These are phyloP conservation scores for Fomitopsis betulina DNA, from an alignment of 1,284 basidiomycete genomes.

Conservation along the genomic window DNA sequence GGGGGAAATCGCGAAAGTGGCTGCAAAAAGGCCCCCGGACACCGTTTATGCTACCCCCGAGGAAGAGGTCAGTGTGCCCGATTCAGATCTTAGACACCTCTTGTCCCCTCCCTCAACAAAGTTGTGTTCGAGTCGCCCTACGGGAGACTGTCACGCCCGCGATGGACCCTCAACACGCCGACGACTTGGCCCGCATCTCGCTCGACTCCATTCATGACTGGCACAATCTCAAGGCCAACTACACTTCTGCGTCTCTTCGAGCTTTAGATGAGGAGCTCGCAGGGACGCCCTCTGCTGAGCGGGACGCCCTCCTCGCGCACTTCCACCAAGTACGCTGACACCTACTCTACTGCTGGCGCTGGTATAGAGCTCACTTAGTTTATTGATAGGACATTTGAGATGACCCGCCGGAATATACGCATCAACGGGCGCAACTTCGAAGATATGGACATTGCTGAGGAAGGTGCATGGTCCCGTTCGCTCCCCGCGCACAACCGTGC, in stretches of 20 bases:
- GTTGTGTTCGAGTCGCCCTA: too few species aligned
- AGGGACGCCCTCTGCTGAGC: constrained; percentile 33
- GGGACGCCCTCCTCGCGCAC: constrained; percentile 41
- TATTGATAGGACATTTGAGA: constrained; percentile 54
- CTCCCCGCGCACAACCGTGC: neutral
- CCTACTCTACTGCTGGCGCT: constrained; percentile 4
- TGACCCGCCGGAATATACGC: constrained; percentile 66
- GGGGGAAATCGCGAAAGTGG: too few species aligned
- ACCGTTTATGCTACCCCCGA: too few species aligned
- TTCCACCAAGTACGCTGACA: constrained; percentile 40
- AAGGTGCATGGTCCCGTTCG: constrained; percentile 33
- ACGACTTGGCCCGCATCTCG: constrained; percentile 62
- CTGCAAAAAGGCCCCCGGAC: too few species aligned
- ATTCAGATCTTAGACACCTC: neutral
- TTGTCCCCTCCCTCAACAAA: too few species aligned
- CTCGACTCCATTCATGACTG: constrained; percentile 60
- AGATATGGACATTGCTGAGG: constrained; percentile 50
- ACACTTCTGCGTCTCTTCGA: constrained; percentile 38
- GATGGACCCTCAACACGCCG: constrained; percentile 37
- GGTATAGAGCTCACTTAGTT: constrained; percentile 36
- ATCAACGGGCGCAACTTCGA: constrained; percentile 79
- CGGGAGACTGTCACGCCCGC: neutral
- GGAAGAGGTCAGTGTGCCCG: too few species aligned
- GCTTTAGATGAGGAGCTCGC: constrained; percentile 41
- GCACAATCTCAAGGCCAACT: constrained; percentile 50